Evolutionary conservation across 768 basidiomycete genomes (phyloP), one percentile per base, ranked within the genome.

Genomic region (Cubamyces sp.): DNA sequence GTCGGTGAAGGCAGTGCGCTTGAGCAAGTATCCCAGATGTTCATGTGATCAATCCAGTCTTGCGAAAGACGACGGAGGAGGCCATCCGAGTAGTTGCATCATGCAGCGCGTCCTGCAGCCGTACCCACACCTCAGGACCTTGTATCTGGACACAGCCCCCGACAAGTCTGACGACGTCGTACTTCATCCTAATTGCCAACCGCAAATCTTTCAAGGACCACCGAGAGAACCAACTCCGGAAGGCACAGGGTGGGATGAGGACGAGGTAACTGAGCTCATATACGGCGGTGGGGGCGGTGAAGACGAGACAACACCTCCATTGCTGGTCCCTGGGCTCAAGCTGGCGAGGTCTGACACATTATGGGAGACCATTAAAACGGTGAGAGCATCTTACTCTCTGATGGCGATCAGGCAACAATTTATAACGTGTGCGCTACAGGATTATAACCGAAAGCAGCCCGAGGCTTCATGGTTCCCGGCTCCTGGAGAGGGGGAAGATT

Each of bases 301-400:
- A 11, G 34, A 9, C 34, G 5, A 34, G 23, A 16, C 40, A 16
- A 16, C n/a, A 8, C 26, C 42, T 5, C 30, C 26, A 14, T 14
- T 14, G 26, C 37, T 28, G 49, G 49, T 51, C 12, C 40, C 49
- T 19, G 15, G 41, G 49, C 49, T 59, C 25, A 30, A 52, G 9
- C 43, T 59, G 2, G 12, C 57, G n/a, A n/a, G 7, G 26, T 52
- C 39, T 12, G 57, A 59, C 49, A 12, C 49, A 1, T 49, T 59
- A 12, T 59, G 57, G 57, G 41, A 59, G 42, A 43, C 19, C 26
- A 19, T 59, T 1, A 41, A 42, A n/a, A 28, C 49, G 8, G 57
- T 59, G 30, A 15, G 57, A 41, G 19, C 0, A 1, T 19, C 5
- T 45, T 15, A 4, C 45, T 37, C 11, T 15, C 48, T 5, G 26